A percentile compares a stretch with the other conserved stretches of the same genome.
These are phyloP conservation scores for Ophiocytium majus DNA, from an alignment of 352 stramenopile species.

Conservation along the genomic window DNA sequence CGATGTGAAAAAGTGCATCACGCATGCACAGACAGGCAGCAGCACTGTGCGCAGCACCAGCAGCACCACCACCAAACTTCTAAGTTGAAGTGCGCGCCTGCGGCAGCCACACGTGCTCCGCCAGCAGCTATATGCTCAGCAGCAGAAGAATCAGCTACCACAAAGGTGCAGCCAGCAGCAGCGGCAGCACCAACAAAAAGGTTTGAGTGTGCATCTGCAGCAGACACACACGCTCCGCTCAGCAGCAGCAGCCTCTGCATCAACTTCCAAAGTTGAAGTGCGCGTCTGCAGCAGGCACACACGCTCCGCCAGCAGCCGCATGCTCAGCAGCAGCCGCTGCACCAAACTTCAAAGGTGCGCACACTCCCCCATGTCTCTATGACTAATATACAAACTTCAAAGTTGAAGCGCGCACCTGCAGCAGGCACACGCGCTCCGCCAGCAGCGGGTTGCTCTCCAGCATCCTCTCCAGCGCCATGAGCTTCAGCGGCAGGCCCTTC, in stretches of 20 bases:
- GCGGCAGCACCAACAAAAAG: too few species aligned
- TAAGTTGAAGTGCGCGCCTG: constrained; percentile 55
- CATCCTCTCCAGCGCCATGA: constrained; percentile 91
- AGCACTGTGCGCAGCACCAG: too few species aligned
- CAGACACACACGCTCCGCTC: constrained; percentile 71
- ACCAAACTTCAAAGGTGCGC: not conserved
- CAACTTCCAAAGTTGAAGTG: too few species aligned
- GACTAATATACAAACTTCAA: too few species aligned
- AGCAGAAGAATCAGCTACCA: too few species aligned
- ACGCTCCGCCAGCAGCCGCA: constrained; percentile 64
- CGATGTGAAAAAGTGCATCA: constrained; percentile 44
- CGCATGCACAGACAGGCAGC: constrained; percentile 71
- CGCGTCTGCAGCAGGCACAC: constrained; percentile 69
- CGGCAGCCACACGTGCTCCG: constrained; percentile 72
- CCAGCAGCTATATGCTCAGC: constrained; percentile 60
- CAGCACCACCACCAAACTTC: too few species aligned
- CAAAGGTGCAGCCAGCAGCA: too few species aligned
- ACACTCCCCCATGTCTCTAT: too few species aligned
- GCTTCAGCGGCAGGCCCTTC: constrained; percentile 92
- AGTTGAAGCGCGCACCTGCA: constrained; percentile 58
- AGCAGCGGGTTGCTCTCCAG: constrained; percentile 77
- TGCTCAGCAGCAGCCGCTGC: not conserved
- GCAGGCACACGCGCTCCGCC: constrained; percentile 71
- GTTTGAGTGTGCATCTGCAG: constrained; percentile 60
- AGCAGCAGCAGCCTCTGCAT: too few species aligned